These are phyloP conservation scores for Spinacia oleracea DNA, from an alignment of 179 eudicot genomes.

Conservation along the genomic window DNA sequence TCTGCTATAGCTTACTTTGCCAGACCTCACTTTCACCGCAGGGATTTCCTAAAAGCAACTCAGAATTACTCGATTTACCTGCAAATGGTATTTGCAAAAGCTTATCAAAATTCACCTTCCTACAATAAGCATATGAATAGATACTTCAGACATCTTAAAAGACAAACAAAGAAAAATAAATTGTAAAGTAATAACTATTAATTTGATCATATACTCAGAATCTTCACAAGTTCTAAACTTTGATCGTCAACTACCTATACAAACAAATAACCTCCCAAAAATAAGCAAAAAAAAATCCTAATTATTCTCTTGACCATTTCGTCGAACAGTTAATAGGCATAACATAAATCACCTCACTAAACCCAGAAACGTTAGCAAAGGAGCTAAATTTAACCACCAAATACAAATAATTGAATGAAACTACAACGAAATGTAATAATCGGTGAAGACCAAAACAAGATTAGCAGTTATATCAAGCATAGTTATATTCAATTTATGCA, in stretches of 20 bases:
- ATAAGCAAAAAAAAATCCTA: background rate
- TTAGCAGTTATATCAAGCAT: background rate
- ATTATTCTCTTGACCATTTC: conserved; percentile 19
- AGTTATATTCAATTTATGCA: background rate
- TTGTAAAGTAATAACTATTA: background rate
- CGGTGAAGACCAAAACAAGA: background rate
- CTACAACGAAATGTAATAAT: background rate
- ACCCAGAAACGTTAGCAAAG: background rate
- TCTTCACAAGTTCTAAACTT: background rate
- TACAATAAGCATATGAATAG: conserved; percentile 9
- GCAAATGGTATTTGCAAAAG: background rate
- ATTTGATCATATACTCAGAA: background rate
- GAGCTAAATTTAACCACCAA: background rate
- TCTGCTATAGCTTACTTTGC: background rate
- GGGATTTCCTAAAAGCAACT: background rate
- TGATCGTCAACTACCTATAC: background rate
- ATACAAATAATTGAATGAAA: background rate
- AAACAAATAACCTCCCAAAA: background rate
- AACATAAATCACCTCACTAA: background rate
- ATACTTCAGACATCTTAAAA: conserved; percentile 7
- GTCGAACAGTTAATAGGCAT: conserved; percentile 21
- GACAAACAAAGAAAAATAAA: background rate
- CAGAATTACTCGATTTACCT: background rate
- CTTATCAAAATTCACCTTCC: background rate
- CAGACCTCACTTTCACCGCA: background rate